Conservation (phyloP, 306 rosid genomes). For the Cucurbita moschata region DNA sequence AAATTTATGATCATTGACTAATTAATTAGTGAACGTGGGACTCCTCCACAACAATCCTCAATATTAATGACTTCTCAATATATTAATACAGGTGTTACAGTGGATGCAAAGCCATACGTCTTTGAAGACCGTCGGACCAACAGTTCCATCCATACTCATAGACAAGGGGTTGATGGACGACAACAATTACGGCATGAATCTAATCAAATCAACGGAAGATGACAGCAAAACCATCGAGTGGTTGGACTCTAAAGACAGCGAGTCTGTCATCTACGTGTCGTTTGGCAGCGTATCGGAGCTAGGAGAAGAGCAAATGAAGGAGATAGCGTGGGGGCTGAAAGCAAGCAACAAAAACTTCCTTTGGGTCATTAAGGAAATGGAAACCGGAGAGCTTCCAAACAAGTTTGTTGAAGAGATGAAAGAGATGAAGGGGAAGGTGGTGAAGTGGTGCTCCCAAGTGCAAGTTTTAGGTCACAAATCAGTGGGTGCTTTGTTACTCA, state of each 20-base stretch:
- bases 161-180: background rate
- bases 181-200: background rate
- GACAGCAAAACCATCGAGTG: background rate
- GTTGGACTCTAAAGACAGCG: slow-evolving; percentile 7
- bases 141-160: slow-evolving; percentile 10
- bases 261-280: slow-evolving; percentile 10
- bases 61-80: too few species aligned
- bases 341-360: background rate
- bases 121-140: slow-evolving; percentile 11
- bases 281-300: slow-evolving; percentile 11
- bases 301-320: slow-evolving; percentile 8
- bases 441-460: background rate
- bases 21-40: too few species aligned
- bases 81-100: background rate
- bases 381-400: slow-evolving; percentile 6
- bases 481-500: slow-evolving; percentile 5
- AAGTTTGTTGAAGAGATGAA: slow-evolving; percentile 6
- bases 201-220: background rate
- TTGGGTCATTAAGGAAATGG: slow-evolving; percentile 15
- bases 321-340: slow-evolving; percentile 1
- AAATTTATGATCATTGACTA: too few species aligned
- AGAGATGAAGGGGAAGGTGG: slow-evolving; percentile 8
- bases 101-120: background rate
- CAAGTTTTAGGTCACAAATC: background rate
- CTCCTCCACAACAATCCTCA: too few species aligned